Conservation (phyloP, 2,329 filamentous ascomycete genomes). For the Colletotrichum endophyticum region DNA sequence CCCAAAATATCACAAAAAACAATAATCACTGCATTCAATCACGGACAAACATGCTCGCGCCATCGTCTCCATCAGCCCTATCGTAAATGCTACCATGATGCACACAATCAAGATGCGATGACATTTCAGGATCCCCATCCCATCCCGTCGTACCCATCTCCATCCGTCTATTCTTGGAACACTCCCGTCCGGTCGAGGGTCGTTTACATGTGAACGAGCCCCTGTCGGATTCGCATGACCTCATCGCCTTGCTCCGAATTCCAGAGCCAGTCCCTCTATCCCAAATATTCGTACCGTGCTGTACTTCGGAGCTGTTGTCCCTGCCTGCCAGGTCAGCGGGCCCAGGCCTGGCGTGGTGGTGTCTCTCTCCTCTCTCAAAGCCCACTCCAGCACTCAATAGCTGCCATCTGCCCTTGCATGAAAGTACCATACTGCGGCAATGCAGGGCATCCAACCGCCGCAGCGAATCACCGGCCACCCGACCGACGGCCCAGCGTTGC, state of each 20-base stretch:
- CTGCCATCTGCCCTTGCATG: background rate
- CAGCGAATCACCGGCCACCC: background rate
- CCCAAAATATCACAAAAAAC: background rate
- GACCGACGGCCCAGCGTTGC: background rate
- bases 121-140: background rate
- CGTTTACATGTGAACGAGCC: background rate
- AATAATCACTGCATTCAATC: background rate
- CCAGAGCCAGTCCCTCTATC: background rate
- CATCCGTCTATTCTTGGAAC: conserved; percentile 11
- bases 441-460: background rate
- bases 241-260: background rate
- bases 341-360: background rate
- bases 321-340: background rate
- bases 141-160: background rate
- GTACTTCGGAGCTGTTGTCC: background rate
- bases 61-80: background rate
- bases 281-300: too few species aligned
- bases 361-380: background rate
- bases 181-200: background rate
- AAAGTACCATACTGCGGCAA: background rate
- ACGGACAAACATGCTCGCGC: background rate
- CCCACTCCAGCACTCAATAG: background rate
- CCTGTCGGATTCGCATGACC: background rate
- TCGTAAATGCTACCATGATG: background rate
- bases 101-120: background rate